A percentile compares a stretch with the other conserved stretches of the same genome.
Evolutionary conservation across 345 rosid genomes (phyloP).

Genomic region (Pseudoturritis turrita): DNA sequence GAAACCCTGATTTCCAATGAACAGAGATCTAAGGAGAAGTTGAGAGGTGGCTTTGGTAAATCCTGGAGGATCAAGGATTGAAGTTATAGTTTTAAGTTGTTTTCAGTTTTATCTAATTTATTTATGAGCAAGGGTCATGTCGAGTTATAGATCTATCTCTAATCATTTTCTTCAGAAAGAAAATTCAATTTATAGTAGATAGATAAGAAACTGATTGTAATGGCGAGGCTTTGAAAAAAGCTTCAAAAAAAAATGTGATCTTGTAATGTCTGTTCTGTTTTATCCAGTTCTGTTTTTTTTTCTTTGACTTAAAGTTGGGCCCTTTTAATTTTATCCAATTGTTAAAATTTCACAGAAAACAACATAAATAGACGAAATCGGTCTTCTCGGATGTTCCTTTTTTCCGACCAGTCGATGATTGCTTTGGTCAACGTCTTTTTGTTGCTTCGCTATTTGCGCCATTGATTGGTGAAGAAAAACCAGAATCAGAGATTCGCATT

Average conservation of each 20-base stretch:
- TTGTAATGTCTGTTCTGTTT: neutral
- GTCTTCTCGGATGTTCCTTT: slow-evolving; percentile 16
- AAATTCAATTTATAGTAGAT: neutral
- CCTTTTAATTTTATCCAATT: neutral
- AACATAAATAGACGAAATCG: neutral
- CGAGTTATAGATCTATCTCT: neutral
- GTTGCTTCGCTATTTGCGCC: neutral
- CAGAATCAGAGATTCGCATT: neutral
- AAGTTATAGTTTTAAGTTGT: neutral
- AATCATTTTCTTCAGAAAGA: neutral
- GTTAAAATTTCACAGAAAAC: neutral
- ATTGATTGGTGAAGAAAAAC: neutral
- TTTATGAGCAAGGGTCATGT: neutral
- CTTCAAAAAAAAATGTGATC: neutral
- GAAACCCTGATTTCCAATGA: neutral
- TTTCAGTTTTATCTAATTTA: neutral
- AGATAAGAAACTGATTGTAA: neutral
- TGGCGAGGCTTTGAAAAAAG: neutral
- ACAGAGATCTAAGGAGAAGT: neutral
- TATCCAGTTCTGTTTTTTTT: neutral
- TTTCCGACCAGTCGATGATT: slow-evolving; percentile 28
- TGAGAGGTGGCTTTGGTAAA: neutral
- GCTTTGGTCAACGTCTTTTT: slow-evolving; percentile 14
- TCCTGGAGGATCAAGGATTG: neutral
- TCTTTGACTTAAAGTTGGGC: neutral